phyloP scores from a whole-genome alignment of 2,329 filamentous ascomycete genomes.

The Cordyceps cateniannulata region DNA sequence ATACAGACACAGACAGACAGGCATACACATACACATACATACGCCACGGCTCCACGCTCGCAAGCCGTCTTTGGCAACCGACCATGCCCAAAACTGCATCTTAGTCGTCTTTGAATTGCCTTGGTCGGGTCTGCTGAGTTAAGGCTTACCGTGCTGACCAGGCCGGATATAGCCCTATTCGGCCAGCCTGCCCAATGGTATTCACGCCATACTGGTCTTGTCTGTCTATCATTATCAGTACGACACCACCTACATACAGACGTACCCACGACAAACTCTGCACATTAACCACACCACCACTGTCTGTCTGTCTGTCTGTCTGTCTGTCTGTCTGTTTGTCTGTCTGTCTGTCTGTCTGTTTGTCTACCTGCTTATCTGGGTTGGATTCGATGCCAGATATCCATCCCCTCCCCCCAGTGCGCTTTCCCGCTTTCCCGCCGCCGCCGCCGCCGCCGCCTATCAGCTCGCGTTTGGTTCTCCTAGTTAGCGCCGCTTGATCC shows the following conservation, averaged over 20 bases:
- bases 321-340: too few relatives aligned
- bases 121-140: neutral
- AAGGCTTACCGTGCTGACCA: neutral
- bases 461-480: conserved; percentile 1
- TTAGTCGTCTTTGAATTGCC: neutral
- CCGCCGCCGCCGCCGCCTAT: neutral
- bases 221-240: neutral
- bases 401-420: neutral
- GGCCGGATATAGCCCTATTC: neutral
- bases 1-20: neutral
- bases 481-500: neutral
- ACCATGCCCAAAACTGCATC: neutral
- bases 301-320: too few relatives aligned
- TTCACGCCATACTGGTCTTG: neutral
- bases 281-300: neutral
- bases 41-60: neutral
- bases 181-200: neutral
- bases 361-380: neutral
- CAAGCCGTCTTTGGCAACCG: neutral
- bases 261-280: too few relatives aligned
- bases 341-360: too few relatives aligned
- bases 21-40: neutral
- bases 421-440: neutral
- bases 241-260: neutral
- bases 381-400: neutral